Base-by-base conservation (phyloP, 2,329 filamentous ascomycete genomes). In the Aureobasidium namibiae region DNA sequence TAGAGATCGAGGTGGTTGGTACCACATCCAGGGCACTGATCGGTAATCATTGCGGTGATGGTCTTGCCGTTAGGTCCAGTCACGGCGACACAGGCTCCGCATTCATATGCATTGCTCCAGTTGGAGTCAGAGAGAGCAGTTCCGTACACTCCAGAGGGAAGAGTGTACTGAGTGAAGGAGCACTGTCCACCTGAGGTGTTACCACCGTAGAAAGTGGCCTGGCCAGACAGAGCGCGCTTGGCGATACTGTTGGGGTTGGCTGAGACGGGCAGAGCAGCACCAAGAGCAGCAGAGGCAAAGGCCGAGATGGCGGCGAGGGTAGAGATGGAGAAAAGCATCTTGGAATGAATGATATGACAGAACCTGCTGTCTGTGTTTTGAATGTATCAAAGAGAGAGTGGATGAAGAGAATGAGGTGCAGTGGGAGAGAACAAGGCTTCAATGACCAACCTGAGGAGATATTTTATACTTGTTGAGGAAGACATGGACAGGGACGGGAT, bases 31-130 rank as follows among this genome's bases (percentile, higher is more conserved):
- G 81, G 80, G 69, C 82, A 84, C 70, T 83, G 69, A 67, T 84
- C 82, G 21, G 80, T 78, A 63, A 83, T 72, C 85, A 88, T 88
- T 39, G 81, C 84, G 33, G 77, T 86, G 68, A 88, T 78, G 24
- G 74, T 75, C 60, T 80, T 81, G 18, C 83, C 83, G 14, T 69
- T 75, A 0, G 82, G 81, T 2, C 53, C 53, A 2, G 77, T 83
- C 34, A 88, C 82, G 54, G 77, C 70, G 13, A 88, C 72, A 63
- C 86, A 88, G 21, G 77, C 74, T 63, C 86, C 85, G 66, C 86
- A 89, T 63, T 81, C 74, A 42, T 74, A 76, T 1, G 79, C 76
- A 56, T 68, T 72, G 53, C 77, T 70, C 85, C 85, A 88, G 64
- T 78, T 80, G 3, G 76, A 72, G 39, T 78, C 78, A 0, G 84